A percentile compares a stretch with the other conserved stretches of the same genome.
Evolutionary conservation across 805 yeast species (phyloP).

Genomic region (Ogataea degrootiae): DNA sequence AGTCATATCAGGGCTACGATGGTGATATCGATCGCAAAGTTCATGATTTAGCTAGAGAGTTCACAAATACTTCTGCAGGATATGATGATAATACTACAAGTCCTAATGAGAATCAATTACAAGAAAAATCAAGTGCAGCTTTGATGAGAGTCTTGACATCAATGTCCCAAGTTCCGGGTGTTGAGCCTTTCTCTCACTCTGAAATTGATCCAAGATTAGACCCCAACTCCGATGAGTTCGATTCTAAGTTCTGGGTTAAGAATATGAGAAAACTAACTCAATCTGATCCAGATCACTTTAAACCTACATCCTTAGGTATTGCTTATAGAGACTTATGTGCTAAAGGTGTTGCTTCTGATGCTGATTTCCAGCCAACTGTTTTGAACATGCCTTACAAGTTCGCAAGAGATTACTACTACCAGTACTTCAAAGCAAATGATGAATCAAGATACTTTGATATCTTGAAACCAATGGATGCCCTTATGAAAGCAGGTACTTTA

Average conservation of each 20-base stretch:
- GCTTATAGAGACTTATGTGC: conserved; percentile 57
- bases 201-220: conserved; percentile 42
- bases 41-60: conserved; percentile 38
- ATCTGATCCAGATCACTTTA: conserved; percentile 57
- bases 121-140: conserved; percentile 8
- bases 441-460: conserved; percentile 41
- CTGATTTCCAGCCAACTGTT: conserved; percentile 62
- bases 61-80: conserved; percentile 18
- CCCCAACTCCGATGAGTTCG: conserved; percentile 55
- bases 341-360: conserved; percentile 60
- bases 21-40: conserved; percentile 9
- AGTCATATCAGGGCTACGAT: too few species aligned
- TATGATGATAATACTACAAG: conserved; percentile 5
- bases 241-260: conserved; percentile 63
- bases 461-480: conserved; percentile 62
- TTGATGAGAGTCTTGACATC: conserved; percentile 37
- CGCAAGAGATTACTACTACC: conserved; percentile 24
- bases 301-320: conserved; percentile 55
- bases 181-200: conserved; percentile 29
- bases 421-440: conserved; percentile 24
- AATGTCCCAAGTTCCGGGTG: conserved; percentile 51
- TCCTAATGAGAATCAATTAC: not conserved
- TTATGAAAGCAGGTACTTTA: conserved; percentile 57
- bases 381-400: conserved; percentile 37
- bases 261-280: conserved; percentile 51